These are phyloP conservation scores for Elaeis oleifera DNA, from an alignment of 202 grass and related monocot genomes.

Conservation along the genomic window DNA sequence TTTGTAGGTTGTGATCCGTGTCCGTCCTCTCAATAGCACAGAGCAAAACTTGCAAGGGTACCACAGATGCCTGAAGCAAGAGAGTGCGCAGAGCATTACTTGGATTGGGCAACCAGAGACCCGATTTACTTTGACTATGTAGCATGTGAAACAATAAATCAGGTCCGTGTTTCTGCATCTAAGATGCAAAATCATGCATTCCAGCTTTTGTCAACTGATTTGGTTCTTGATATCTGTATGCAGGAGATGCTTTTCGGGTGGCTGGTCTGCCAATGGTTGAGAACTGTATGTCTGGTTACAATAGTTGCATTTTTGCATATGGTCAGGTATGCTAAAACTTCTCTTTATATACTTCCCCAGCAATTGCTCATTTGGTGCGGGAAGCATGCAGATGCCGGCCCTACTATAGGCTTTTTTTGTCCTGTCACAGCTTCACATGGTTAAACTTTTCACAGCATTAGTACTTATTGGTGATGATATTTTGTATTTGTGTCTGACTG, in stretches of 20 bases:
- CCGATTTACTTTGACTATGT: conserved; percentile 82
- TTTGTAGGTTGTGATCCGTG: conserved; percentile 82
- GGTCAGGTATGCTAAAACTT: conserved; percentile 50
- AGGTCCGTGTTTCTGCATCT: conserved; percentile 39
- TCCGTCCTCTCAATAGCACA: conserved; percentile 63
- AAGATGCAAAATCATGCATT: conserved; percentile 1
- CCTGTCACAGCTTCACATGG: not conserved
- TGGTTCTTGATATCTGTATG: conserved; percentile 18
- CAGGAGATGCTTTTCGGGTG: conserved; percentile 86
- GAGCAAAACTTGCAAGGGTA: conserved; percentile 56
- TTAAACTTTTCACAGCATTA: conserved; percentile 4
- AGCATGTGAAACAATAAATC: conserved; percentile 85
- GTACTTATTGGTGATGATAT: conserved; percentile 9
- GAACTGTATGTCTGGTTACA: conserved; percentile 97
- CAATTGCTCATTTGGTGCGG: no score
- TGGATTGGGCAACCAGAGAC: conserved; percentile 91
- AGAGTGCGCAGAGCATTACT: conserved; percentile 63
- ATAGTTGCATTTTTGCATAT: conserved; percentile 96
- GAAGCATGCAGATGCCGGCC: not conserved
- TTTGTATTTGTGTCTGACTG: conserved; percentile 13
- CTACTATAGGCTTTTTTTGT: no score
- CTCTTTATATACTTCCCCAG: not conserved
- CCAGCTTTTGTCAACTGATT: conserved; percentile 13
- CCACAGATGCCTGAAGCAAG: conserved; percentile 86
- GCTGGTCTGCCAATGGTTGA: conserved; percentile 97